These are phyloP conservation scores for Panicum virgatum DNA, from an alignment of 202 grass and related monocot genomes.

Conservation along the genomic window DNA sequence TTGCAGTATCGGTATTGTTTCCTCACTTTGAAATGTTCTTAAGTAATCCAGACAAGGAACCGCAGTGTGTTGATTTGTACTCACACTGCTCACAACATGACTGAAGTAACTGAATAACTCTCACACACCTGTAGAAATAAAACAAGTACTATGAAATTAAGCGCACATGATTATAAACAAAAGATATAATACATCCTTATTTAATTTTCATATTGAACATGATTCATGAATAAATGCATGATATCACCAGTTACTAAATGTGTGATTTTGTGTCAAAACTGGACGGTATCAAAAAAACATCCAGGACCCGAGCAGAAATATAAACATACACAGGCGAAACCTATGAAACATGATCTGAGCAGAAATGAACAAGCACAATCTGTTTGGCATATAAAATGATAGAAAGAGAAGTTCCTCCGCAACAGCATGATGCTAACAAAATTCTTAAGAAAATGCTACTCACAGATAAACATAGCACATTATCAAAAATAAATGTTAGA, in stretches of 20 bases:
- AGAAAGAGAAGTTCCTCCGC: not conserved
- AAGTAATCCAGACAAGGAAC: slow-evolving; percentile 66
- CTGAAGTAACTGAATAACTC: slow-evolving; percentile 79
- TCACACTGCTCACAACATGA: slow-evolving; percentile 87
- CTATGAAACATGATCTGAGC: not conserved
- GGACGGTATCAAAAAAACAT: not conserved
- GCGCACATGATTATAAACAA: not conserved
- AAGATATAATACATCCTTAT: not conserved
- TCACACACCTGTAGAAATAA: slow-evolving; percentile 69
- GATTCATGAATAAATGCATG: not conserved
- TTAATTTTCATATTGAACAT: not conserved
- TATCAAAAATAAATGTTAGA: not conserved
- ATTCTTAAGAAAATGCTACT: not conserved
- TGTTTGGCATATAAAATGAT: not conserved
- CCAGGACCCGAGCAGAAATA: not conserved
- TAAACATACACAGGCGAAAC: not conserved
- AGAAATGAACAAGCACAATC: not conserved
- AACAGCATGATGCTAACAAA: not conserved
- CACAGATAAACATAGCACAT: not conserved
- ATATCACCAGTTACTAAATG: not conserved
- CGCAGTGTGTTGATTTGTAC: slow-evolving; percentile 92
- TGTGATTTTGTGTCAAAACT: not conserved
- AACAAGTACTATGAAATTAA: not conserved
- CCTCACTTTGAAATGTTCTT: slow-evolving; percentile 74
- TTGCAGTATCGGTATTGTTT: not conserved